A percentile compares a stretch with the other conserved stretches of the same genome.
phyloP scores from a whole-genome alignment of 1,139 yeast genomes.

The Debaryomycetaceae sp. region DNA sequence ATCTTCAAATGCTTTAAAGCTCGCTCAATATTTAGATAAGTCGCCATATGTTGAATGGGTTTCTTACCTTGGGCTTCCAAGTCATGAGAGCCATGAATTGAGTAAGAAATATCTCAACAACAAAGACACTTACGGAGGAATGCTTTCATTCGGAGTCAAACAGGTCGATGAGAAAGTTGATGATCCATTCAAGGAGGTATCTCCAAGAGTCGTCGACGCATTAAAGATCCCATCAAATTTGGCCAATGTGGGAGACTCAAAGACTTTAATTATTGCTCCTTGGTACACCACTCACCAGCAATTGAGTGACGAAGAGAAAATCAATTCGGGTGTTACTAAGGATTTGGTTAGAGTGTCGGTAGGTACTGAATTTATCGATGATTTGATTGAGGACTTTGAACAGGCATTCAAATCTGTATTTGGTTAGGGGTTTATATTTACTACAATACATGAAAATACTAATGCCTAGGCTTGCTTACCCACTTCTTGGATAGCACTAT shows the following conservation, averaged over 20 bases:
- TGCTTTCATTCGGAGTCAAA: constrained; percentile 85
- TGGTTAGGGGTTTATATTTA: constrained; percentile 7
- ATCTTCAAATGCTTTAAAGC: constrained; percentile 73
- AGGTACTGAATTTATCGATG: constrained; percentile 89
- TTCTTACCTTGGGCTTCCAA: constrained; percentile 83
- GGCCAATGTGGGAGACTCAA: constrained; percentile 96
- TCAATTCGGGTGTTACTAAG: constrained; percentile 78
- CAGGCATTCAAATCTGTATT: constrained; percentile 66
- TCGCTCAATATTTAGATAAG: constrained; percentile 74
- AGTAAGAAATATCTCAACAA: constrained; percentile 73
- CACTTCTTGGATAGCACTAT: not conserved
- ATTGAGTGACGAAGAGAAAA: constrained; percentile 75
- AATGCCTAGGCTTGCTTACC: not conserved
- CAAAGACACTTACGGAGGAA: constrained; percentile 77
- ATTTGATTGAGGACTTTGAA: constrained; percentile 81
- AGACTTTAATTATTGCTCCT: constrained; percentile 93
- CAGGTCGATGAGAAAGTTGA: constrained; percentile 45
- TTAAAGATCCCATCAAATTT: constrained; percentile 84
- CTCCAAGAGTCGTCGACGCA: constrained; percentile 78
- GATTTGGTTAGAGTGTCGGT: constrained; percentile 86
- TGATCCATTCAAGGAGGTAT: constrained; percentile 66
- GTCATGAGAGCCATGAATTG: constrained; percentile 77
- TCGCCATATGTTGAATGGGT: constrained; percentile 81
- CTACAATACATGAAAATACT: not conserved
- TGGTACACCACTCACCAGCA: constrained; percentile 95